Conservation (phyloP, 163 green algal genomes). For the Chlorella variabilis region DNA sequence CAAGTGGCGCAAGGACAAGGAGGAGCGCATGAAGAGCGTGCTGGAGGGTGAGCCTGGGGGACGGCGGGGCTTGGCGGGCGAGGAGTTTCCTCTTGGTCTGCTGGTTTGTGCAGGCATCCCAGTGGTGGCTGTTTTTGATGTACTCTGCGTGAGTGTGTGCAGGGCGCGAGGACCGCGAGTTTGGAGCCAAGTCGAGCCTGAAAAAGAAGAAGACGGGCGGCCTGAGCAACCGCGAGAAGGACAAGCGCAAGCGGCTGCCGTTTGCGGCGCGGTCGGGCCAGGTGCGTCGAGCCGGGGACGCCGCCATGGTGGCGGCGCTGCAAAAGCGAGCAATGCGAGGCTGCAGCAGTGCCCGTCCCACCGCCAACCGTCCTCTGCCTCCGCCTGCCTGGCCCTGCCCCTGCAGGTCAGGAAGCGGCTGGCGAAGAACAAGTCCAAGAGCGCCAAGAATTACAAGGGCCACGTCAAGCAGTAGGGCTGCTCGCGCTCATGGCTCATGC, state of each 20-base stretch:
- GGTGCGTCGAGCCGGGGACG: neutral
- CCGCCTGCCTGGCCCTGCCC: too few relatives aligned
- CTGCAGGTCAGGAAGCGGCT: conserved; percentile 65
- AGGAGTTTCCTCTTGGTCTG: too few relatives aligned
- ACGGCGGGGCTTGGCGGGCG: neutral
- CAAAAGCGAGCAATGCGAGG: too few relatives aligned
- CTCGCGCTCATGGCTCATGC: too few relatives aligned
- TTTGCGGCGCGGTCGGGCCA: conserved; percentile 72
- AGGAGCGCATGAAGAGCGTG: conserved; percentile 80
- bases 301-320: neutral
- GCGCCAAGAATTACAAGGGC: conserved; percentile 84
- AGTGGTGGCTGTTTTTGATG: too few relatives aligned
- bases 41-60: conserved; percentile 64
- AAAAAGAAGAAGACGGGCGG: conserved; percentile 93
- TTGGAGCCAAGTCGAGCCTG: conserved; percentile 66
- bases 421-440: conserved; percentile 30
- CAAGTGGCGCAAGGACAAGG: conserved; percentile 82
- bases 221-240: conserved; percentile 88
- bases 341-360: too few relatives aligned
- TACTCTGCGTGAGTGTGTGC: conserved; percentile 30
- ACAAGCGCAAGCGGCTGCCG: conserved; percentile 88
- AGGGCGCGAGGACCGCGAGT: conserved; percentile 84
- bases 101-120: too few relatives aligned
- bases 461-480: conserved; percentile 42
- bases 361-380: too few relatives aligned